A percentile compares a stretch with the other conserved stretches of the same genome.
phyloP scores from a whole-genome alignment of 306 rosid genomes.

The Myrica gale region DNA sequence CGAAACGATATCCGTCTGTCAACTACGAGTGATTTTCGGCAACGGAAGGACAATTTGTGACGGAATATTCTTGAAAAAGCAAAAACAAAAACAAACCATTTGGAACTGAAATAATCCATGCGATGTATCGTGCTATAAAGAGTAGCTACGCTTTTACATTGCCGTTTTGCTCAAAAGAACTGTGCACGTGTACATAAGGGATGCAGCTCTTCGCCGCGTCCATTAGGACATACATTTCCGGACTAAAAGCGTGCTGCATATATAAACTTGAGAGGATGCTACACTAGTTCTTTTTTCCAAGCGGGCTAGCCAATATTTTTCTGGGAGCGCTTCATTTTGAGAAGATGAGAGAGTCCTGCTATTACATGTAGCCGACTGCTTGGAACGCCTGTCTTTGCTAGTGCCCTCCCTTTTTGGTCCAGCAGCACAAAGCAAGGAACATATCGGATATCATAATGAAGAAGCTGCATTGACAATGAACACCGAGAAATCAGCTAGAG shows the following conservation, averaged over 20 bases:
- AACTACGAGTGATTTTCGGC: too few relatives aligned
- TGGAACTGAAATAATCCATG: too few relatives aligned
- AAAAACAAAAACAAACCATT: too few relatives aligned
- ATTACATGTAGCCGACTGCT: conserved; percentile 79
- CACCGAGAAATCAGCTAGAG: conserved; percentile 20
- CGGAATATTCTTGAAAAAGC: too few relatives aligned
- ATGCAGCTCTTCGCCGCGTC: background rate
- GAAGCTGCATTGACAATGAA: conserved; percentile 54
- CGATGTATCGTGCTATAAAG: too few relatives aligned
- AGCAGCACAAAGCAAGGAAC: conserved; percentile 89
- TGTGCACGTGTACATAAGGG: too few relatives aligned
- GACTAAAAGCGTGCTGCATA: background rate
- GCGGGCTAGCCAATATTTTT: conserved; percentile 21
- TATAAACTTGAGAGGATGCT: background rate
- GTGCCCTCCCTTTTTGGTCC: conserved; percentile 77
- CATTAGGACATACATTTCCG: too few relatives aligned
- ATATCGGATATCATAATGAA: conserved; percentile 75
- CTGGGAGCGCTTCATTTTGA: conserved; percentile 59
- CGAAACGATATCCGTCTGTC: too few relatives aligned
- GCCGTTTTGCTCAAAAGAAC: too few relatives aligned
- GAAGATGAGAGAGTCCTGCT: conserved; percentile 88
- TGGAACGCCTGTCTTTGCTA: conserved; percentile 79
- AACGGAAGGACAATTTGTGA: too few relatives aligned
- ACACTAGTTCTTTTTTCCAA: background rate
- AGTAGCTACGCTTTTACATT: too few relatives aligned